phyloP scores from a whole-genome alignment of 768 basidiomycete species.

The Gloeopeniophorella convolvens region DNA sequence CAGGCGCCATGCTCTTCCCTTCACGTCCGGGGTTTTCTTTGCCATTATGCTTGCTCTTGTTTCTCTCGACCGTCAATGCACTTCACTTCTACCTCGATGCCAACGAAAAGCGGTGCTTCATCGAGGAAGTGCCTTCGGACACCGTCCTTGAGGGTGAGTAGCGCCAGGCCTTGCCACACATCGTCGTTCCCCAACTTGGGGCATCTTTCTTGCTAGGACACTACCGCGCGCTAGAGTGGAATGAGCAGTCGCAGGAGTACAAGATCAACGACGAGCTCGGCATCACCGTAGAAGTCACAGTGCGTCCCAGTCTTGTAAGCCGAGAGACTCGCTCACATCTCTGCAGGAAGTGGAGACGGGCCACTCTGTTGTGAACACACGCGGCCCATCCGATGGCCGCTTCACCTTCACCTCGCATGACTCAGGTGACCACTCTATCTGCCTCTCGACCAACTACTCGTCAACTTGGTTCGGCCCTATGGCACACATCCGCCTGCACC shows the following conservation, averaged over 20 bases:
- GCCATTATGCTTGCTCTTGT: constrained; percentile 34
- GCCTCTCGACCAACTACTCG: constrained; percentile 84
- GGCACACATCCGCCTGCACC: constrained; percentile 88
- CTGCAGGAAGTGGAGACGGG: constrained; percentile 80
- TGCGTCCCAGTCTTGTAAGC: constrained; percentile 35
- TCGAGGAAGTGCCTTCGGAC: constrained; percentile 92
- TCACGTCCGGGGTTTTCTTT: constrained; percentile 23
- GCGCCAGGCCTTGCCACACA: not conserved
- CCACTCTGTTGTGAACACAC: constrained; percentile 79
- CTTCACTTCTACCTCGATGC: constrained; percentile 97
- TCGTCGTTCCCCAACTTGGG: not conserved
- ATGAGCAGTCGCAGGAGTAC: constrained; percentile 64
- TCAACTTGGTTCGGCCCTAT: constrained; percentile 68
- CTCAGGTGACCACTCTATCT: constrained; percentile 95
- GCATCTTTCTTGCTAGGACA: constrained; percentile 49
- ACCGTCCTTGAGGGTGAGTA: constrained; percentile 87
- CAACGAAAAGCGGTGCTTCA: constrained; percentile 89
- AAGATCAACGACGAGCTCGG: constrained; percentile 69
- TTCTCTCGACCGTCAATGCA: constrained; percentile 49
- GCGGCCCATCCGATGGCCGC: constrained; percentile 83
- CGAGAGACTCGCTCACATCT: not conserved
- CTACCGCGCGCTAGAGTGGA: constrained; percentile 91
- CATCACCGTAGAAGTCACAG: constrained; percentile 86
- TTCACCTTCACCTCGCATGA: constrained; percentile 99
- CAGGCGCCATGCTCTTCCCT: constrained; percentile 5